These are phyloP conservation scores for Tulasnella calospora DNA, from an alignment of 768 basidiomycete species.

Conservation along the genomic window DNA sequence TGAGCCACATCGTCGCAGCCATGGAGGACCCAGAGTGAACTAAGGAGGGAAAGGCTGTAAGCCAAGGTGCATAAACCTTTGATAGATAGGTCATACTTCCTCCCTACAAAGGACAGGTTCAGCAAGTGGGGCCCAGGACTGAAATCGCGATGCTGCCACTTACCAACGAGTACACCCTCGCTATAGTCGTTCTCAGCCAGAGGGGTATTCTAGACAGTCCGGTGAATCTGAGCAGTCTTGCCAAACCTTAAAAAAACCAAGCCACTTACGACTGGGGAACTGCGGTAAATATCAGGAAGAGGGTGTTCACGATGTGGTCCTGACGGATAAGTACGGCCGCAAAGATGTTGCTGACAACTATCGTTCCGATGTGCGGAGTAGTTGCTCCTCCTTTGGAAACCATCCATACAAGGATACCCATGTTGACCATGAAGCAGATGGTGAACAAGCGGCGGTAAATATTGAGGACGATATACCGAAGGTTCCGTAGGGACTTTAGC, in stretches of 20 bases:
- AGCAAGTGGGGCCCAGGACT: background rate
- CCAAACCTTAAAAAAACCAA: background rate
- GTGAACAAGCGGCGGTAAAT: slow-evolving; percentile 55
- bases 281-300: slow-evolving; percentile 17
- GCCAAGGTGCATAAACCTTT: background rate
- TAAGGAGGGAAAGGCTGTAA: background rate
- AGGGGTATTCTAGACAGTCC: background rate
- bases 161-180: slow-evolving; percentile 19
- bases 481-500: slow-evolving; percentile 34
- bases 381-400: background rate
- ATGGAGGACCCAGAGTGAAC: slow-evolving; percentile 27
- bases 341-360: slow-evolving; percentile 23
- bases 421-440: slow-evolving; percentile 49
- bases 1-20: slow-evolving; percentile 26
- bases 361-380: background rate
- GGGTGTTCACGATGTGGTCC: slow-evolving; percentile 22
- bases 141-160: background rate
- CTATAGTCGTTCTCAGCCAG: slow-evolving; percentile 9
- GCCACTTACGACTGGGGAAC: slow-evolving; percentile 22
- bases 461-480: slow-evolving; percentile 52
- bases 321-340: slow-evolving; percentile 23
- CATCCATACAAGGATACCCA: slow-evolving; percentile 43
- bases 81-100: background rate
- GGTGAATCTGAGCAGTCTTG: background rate
- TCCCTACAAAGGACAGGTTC: background rate